A percentile compares a stretch with the other conserved stretches of the same genome.
These are phyloP conservation scores for Mortierella sp. DNA, from an alignment of 371 early-diverging fungal species.

Conservation along the genomic window DNA sequence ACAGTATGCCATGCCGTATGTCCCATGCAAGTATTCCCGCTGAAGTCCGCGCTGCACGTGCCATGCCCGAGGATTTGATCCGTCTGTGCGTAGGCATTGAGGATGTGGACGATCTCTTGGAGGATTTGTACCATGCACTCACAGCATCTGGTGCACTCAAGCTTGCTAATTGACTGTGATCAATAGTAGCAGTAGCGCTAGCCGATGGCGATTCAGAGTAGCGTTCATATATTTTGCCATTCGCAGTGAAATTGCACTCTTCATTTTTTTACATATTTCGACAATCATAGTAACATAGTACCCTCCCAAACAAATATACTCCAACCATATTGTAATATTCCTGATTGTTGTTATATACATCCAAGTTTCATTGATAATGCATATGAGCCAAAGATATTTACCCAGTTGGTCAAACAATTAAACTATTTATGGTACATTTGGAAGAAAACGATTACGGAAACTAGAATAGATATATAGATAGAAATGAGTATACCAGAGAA, in stretches of 20 bases:
- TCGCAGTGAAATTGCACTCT: background rate
- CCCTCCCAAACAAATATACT: too few relatives aligned
- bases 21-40: slow-evolving; percentile 97
- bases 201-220: background rate
- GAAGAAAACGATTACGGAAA: slow-evolving; percentile 1
- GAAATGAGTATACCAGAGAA: too few relatives aligned
- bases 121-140: slow-evolving; percentile 88
- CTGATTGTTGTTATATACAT: too few relatives aligned
- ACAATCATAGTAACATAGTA: too few relatives aligned
- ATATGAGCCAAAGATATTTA: too few relatives aligned
- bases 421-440: too few relatives aligned
- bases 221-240: background rate
- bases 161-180: slow-evolving; percentile 38
- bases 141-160: slow-evolving; percentile 75
- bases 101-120: slow-evolving; percentile 91
- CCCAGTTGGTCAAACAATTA: too few relatives aligned
- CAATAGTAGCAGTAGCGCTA: too few relatives aligned
- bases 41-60: slow-evolving; percentile 86
- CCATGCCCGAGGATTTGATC: slow-evolving; percentile 94
- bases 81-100: slow-evolving; percentile 98
- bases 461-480: too few relatives aligned
- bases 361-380: too few relatives aligned
- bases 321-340: too few relatives aligned
- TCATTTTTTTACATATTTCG: background rate
- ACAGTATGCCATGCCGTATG: slow-evolving; percentile 97